Percentiles rank a stretch among this genome's conserved stretches.
Conservation (phyloP, 306 rosid genomes). For the Prunus davidiana region DNA sequence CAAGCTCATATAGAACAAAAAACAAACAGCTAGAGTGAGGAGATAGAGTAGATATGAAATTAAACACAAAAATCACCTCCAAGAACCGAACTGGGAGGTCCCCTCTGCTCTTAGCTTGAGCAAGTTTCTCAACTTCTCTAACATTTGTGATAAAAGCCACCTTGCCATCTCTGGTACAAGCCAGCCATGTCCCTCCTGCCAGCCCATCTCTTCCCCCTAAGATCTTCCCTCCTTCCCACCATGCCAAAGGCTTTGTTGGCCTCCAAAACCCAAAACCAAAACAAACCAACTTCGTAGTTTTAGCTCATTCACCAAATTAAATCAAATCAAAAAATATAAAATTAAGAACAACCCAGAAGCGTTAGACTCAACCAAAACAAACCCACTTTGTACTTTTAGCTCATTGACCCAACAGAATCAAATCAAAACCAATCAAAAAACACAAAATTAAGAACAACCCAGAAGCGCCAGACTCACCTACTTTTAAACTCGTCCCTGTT, state of each 20-base stretch:
- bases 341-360: background rate
- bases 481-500: conserved; percentile 57
- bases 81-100: conserved; percentile 63
- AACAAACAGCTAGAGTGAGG: conserved; percentile 20
- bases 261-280: conserved; percentile 24
- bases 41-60: background rate
- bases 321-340: background rate
- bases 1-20: background rate
- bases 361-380: conserved; percentile 11
- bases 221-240: conserved; percentile 60
- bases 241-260: conserved; percentile 51
- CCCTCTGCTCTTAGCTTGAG: conserved; percentile 63
- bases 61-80: conserved; percentile 33
- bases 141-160: conserved; percentile 72
- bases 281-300: background rate
- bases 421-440: background rate
- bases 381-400: background rate
- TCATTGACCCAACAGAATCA: background rate
- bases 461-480: conserved; percentile 36
- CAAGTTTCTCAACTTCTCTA: conserved; percentile 47
- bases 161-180: conserved; percentile 47
- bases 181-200: conserved; percentile 86
- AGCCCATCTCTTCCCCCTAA: conserved; percentile 67
- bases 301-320: background rate
- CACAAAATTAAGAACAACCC: background rate